Conservation (phyloP, 345 rosid species). For the Gossypium anomalum region DNA sequence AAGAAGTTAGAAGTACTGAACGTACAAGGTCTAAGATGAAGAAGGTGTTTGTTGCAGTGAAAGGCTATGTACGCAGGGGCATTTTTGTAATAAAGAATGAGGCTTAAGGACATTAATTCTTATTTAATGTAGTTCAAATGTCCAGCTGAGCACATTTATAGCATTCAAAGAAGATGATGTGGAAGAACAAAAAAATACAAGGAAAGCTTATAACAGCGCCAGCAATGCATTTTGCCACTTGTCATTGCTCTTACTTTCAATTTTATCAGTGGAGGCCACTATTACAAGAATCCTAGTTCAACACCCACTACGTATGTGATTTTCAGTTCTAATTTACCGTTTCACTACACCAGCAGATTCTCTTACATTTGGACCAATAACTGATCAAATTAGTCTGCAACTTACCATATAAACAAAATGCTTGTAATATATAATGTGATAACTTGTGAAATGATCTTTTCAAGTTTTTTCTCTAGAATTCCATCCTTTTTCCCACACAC, state of each 20-base stretch:
- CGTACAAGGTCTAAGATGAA: not conserved
- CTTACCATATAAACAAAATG: conserved; percentile 6
- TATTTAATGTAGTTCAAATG: conserved; percentile 1
- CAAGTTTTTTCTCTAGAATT: not conserved
- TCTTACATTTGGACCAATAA: conserved; percentile 9
- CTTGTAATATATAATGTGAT: not conserved
- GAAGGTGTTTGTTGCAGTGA: not conserved
- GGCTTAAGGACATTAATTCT: not conserved
- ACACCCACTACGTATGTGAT: not conserved
- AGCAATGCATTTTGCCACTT: conserved; percentile 6
- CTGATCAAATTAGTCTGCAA: not conserved
- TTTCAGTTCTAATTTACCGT: not conserved
- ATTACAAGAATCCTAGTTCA: not conserved
- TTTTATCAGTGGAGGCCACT: conserved; percentile 3
- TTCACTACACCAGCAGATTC: not conserved
- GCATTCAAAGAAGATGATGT: not conserved
- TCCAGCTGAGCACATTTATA: not conserved
- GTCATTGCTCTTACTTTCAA: not conserved
- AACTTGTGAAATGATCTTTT: not conserved
- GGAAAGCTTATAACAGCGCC: not conserved
- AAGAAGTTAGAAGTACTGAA: not conserved
- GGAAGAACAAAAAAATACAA: conserved; percentile 1
- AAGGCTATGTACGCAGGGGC: not conserved
- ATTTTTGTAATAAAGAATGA: not conserved
- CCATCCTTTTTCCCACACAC: not conserved